Base-by-base conservation (phyloP, 805 yeast species). In the Lipomyces orientalis region DNA sequence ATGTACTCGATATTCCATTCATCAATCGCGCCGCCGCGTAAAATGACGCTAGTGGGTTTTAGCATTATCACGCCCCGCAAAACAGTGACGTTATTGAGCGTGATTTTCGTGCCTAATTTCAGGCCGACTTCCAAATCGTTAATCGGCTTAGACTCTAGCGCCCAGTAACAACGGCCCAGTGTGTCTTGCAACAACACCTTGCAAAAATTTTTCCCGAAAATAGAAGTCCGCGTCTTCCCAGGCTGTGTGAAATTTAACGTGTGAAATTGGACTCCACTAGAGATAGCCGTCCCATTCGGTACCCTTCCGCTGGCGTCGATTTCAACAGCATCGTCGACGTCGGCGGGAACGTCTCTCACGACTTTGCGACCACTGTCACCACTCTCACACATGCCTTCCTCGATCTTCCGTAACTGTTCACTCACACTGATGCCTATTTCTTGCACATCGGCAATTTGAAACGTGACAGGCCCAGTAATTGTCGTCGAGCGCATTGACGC, bases 181-280 rank as follows among this genome's bases (percentile, higher is more conserved):
- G 60, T 37, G 54, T 68, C 71, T 56, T 63, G 71, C n/a, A 68
- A 56, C n/a, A 68, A 43, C 14, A 66, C 59, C 54, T 68, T 68
- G 54, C 71, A 68, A 49, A 59, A 34, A n/a, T 16, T 19, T 35
- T 68, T 68, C 12, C 69, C 71, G 10, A 68, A 58, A 35, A 64
- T 22, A n/a, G 63, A 61, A 31, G 25, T 31, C 7, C 46, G 35
- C 8, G 16, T 16, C 39, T 10, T 9, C 9, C 59, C 60, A 4
- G 64, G 37, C 35, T 51, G 35, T 16, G 39, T 5, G 33, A 4
- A 8, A 19, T 3, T 35, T 31, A 39, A 34, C 10, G 39, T 43
- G 39, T 61, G 62, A 31, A 34, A 54, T 12, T 61, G 64, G 51
- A 61, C 16, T 14, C 64, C 54, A 25, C 16, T 22, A 14, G 46